Evolutionary conservation across 169 alveolate genomes (phyloP), one percentile per base, ranked within the genome.

Genomic region (Blepharisma undulans): DNA sequence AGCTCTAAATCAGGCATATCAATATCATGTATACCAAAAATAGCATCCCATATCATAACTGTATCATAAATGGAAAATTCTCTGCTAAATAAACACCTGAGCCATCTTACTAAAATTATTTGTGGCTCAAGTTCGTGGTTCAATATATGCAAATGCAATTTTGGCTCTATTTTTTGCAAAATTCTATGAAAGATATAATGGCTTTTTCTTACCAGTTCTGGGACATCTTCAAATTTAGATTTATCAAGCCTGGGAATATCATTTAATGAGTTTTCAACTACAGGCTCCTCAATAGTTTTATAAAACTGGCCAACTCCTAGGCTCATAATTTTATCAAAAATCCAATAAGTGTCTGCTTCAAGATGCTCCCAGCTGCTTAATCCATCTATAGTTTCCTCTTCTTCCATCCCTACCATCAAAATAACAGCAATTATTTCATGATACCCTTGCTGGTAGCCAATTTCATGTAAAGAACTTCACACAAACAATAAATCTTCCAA

Each of bases 401-500:
- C 95, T 59, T 93, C 76, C 33, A 66, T 33, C 85, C 94, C 92
- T 4, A 90, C 79, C 25, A 85, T 88, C n/a, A 81, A 72, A 25
- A 93, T 61, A 78, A 92, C 71, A 29, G 93, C 95, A 33, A 90
- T 80, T 6, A 94, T 88, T 60, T 94, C 97, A 48, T 93, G 95
- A 97, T 95, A 94, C 84, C 98, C 98, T 89, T 97, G 97, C 92
- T 95, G 96, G 86, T 98, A 98, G 21, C 98, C 96, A 72, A 97
- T 91, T 74, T 92, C 87, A 87, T 96, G 96, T 61, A 93, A 91
- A 80, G 89, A 94, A 22, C 97, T 93, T 97, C 98, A 98, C 29
- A 96, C 96, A 89, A 97, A 98, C 79, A 98, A 90, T 1, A 97
- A 91, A 85, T 97, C 93, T 34, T 90, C 96, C 22, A 96, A 82